Percentiles rank a stretch among this genome's conserved stretches.
Conservation (phyloP, 768 basidiomycete species). For the Kwoniella dejecticola region DNA sequence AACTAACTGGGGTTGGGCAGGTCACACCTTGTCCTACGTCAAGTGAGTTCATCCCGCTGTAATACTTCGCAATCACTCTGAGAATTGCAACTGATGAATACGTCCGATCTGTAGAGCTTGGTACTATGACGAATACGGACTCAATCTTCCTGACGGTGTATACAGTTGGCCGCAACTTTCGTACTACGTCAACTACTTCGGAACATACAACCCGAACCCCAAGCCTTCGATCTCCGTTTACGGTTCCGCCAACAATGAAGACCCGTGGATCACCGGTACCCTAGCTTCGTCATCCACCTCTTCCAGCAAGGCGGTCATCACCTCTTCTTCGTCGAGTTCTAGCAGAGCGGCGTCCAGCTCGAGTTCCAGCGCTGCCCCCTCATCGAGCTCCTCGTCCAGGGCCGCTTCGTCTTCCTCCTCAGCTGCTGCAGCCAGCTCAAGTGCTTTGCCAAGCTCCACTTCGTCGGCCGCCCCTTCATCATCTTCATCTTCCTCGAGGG, state of each 20-base stretch:
- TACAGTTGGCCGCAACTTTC: constrained; percentile 23
- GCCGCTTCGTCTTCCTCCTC: not conserved
- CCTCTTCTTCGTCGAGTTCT: not conserved
- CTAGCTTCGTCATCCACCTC: constrained; percentile 4
- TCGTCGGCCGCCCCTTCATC: not conserved
- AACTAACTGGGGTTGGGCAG: constrained; percentile 25
- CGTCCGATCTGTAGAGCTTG: constrained; percentile 7
- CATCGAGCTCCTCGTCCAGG: not conserved
- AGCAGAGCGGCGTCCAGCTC: not conserved
- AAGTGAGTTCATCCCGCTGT: constrained; percentile 23
- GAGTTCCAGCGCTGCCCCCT: constrained; percentile 2
- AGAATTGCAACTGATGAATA: not conserved
- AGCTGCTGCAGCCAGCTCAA: constrained; percentile 9
- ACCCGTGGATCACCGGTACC: constrained; percentile 22
- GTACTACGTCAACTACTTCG: constrained; percentile 26
- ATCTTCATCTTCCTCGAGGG: not conserved
- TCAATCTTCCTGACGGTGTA: constrained; percentile 22
- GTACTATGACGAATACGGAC: constrained; percentile 27
- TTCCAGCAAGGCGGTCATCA: not conserved
- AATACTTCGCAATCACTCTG: too few relatives aligned
- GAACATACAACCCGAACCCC: constrained; percentile 17
- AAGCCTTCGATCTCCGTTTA: constrained; percentile 16
- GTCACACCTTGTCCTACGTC: constrained; percentile 27
- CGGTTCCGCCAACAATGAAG: constrained; percentile 15
- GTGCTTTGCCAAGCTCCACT: not conserved